phyloP scores from a whole-genome alignment of 139 green algal species.

The Tetratostichococcus sp. region DNA sequence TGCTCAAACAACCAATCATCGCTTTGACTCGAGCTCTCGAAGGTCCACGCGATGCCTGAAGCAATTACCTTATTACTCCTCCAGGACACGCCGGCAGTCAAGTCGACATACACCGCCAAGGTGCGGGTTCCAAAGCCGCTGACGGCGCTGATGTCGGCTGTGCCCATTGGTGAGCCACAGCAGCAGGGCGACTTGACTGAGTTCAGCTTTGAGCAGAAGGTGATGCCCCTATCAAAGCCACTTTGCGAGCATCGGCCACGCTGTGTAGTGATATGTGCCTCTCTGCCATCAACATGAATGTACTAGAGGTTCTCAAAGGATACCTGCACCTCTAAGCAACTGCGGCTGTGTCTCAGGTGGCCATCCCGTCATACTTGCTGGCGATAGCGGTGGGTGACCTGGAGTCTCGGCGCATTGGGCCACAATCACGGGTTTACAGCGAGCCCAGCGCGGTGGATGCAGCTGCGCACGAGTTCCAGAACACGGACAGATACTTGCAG shows the following conservation, averaged over 20 bases:
- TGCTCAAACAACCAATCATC: no score
- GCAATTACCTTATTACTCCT: no score
- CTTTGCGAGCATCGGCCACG: no score
- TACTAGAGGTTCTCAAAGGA: no score
- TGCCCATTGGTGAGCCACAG: constrained; percentile 31
- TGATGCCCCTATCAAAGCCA: not conserved
- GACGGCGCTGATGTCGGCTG: constrained; percentile 80
- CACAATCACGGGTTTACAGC: constrained; percentile 61
- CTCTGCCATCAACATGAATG: no score
- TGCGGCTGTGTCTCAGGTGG: constrained; percentile 35
- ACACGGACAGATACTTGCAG: constrained; percentile 75
- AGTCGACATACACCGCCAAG: constrained; percentile 71
- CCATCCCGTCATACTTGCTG: constrained; percentile 88
- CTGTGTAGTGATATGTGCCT: no score
- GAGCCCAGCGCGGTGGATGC: constrained; percentile 84
- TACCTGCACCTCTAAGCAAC: no score
- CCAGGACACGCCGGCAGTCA: constrained; percentile 78
- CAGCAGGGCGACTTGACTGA: not conserved
- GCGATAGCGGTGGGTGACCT: constrained; percentile 86
- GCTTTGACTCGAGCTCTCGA: no score
- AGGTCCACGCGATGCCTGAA: no score
- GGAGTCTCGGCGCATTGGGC: constrained; percentile 44
- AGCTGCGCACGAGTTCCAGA: constrained; percentile 81
- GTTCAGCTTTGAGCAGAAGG: not conserved
- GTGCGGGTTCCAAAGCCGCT: constrained; percentile 65